Conservation (phyloP, 495 filamentous ascomycete genomes). For the Neurospora hispaniola region DNA sequence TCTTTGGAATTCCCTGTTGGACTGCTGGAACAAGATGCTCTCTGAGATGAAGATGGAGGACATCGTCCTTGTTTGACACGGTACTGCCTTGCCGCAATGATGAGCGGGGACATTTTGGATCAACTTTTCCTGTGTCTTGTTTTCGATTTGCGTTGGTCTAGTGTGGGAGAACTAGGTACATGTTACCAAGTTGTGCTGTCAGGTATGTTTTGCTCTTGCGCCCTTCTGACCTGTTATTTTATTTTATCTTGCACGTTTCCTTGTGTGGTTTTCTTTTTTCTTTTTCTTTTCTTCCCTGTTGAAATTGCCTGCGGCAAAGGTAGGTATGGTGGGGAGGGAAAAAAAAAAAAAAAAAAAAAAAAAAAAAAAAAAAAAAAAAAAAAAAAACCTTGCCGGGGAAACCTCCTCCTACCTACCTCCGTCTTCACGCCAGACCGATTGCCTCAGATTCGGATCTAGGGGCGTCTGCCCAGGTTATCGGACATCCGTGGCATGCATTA, state of each 20-base stretch:
- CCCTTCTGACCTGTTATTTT: too few species aligned
- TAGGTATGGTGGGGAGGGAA: not conserved
- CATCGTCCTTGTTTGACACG: not conserved
- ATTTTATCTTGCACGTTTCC: too few species aligned
- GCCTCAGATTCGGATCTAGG: too few species aligned
- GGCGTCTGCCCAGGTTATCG: too few species aligned
- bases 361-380: not conserved
- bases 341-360: not conserved
- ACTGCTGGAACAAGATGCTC: not conserved
- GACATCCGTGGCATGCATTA: too few species aligned
- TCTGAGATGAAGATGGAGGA: not conserved
- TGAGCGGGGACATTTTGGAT: not conserved
- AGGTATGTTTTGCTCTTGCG: too few species aligned
- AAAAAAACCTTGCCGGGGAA: not conserved
- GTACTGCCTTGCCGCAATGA: not conserved
- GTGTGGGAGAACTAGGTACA: not conserved
- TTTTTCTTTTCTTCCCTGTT: too few species aligned
- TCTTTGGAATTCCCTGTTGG: not conserved
- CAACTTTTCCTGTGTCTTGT: not conserved
- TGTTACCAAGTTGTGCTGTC: too few species aligned
- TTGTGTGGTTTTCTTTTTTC: too few species aligned
- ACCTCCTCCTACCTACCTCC: not conserved
- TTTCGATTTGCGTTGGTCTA: not conserved
- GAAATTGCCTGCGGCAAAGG: not conserved
- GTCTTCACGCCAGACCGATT: too few species aligned